phyloP scores from a whole-genome alignment of 768 basidiomycete genomes.

The Lactifluus pinguis region DNA sequence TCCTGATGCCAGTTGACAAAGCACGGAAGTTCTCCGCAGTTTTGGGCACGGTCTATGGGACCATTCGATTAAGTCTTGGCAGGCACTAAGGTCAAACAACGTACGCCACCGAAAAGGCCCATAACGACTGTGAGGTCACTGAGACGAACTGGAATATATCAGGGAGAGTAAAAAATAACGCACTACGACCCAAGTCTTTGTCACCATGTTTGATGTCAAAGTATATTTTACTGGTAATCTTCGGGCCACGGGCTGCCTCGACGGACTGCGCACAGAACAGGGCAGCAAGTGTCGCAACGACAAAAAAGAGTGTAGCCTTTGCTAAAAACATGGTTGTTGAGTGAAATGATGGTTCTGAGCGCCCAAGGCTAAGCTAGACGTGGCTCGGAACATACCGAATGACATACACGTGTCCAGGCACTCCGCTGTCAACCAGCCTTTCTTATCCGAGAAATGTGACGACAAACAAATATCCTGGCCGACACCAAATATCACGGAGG shows the following conservation, averaged over 20 bases:
- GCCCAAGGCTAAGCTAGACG: background rate
- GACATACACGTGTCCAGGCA: too few species aligned
- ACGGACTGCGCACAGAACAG: constrained; percentile 64
- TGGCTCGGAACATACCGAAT: constrained; percentile 10
- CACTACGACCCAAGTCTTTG: constrained; percentile 74
- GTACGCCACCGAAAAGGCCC: constrained; percentile 84
- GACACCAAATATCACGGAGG: too few species aligned
- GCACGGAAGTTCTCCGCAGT: constrained; percentile 98
- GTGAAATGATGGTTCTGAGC: constrained; percentile 16
- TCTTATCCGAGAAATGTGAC: too few species aligned
- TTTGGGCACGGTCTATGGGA: constrained; percentile 78
- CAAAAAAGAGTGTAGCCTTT: constrained; percentile 50
- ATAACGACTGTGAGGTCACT: constrained; percentile 50
- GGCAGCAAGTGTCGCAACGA: constrained; percentile 54
- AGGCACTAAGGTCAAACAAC: background rate
- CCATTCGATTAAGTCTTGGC: background rate
- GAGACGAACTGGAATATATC: background rate
- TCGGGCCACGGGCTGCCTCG: constrained; percentile 80
- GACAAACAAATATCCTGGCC: too few species aligned
- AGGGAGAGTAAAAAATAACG: constrained; percentile 20
- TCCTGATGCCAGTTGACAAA: constrained; percentile 73
- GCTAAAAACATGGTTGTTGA: constrained; percentile 44
- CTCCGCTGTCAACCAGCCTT: too few species aligned
- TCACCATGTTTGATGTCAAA: constrained; percentile 95
- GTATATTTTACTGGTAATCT: constrained; percentile 87